Conservation (phyloP, 352 stramenopile species). For the Phytophthora europaea region DNA sequence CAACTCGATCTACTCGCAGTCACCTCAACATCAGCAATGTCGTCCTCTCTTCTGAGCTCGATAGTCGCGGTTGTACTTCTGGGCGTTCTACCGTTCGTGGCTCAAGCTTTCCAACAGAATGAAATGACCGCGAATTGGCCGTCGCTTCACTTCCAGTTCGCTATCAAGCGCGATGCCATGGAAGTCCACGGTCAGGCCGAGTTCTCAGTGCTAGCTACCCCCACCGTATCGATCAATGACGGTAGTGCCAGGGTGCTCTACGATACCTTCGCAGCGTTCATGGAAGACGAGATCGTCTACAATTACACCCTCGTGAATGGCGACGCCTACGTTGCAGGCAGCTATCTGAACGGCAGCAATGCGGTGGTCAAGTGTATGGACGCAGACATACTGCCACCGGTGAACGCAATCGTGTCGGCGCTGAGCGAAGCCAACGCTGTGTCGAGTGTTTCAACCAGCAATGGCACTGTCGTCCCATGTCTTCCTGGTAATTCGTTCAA, state of each 20-base stretch:
- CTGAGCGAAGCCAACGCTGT: conserved; percentile 29
- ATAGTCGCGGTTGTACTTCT: conserved; percentile 11
- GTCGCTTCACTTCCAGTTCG: conserved; percentile 41
- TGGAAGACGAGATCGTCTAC: conserved; percentile 28
- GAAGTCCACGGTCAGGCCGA: conserved; percentile 39
- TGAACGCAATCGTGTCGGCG: conserved; percentile 37
- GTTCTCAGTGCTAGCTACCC: conserved; percentile 46
- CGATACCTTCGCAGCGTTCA: conserved; percentile 35
- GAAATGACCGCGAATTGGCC: conserved; percentile 17
- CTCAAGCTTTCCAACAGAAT: conserved; percentile 2
- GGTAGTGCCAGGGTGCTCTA: conserved; percentile 38
- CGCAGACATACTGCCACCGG: conserved; percentile 23
- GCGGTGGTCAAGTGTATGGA: conserved; percentile 22
- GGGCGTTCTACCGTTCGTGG: conserved; percentile 1
- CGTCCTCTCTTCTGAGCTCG: background rate
- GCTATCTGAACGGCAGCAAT: conserved; percentile 4
- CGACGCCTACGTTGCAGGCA: conserved; percentile 27
- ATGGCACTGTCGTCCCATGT: conserved; percentile 31
- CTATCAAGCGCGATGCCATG: conserved; percentile 41
- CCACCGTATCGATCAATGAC: conserved; percentile 16
- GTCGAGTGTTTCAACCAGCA: conserved; percentile 13
- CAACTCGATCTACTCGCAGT: background rate
- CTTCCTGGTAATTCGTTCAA: conserved; percentile 35
- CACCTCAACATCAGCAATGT: background rate
- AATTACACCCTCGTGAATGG: conserved; percentile 45